A percentile compares a stretch with the other conserved stretches of the same genome.
These are phyloP conservation scores for Plasmodium fragile DNA, from an alignment of 169 alveolate genomes.

Conservation along the genomic window DNA sequence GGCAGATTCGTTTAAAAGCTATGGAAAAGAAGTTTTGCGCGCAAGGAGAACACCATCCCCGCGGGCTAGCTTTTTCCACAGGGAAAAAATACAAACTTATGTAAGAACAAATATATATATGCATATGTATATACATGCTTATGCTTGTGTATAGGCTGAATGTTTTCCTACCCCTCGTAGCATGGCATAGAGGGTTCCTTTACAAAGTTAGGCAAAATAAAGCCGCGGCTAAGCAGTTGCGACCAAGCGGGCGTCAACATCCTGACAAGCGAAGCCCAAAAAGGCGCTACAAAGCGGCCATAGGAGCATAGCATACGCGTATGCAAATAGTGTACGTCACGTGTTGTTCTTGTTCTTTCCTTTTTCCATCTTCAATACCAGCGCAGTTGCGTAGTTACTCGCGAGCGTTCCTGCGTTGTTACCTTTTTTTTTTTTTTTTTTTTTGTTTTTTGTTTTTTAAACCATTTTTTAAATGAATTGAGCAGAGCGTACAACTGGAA, in stretches of 20 bases:
- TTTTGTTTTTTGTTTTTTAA: not conserved
- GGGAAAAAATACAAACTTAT: not conserved
- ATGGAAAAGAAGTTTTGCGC: not conserved
- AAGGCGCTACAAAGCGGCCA: not conserved
- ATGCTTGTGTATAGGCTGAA: not conserved
- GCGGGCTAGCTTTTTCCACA: not conserved
- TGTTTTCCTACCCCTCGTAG: not conserved
- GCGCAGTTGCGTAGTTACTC: not conserved
- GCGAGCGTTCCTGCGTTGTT: not conserved
- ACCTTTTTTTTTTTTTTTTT: not conserved
- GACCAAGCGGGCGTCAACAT: not conserved
- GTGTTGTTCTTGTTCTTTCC: not conserved
- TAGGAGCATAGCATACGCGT: not conserved
- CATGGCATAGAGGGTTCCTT: not conserved
- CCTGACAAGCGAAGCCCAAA: too few relatives aligned
- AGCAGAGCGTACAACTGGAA: not conserved
- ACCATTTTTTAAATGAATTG: not conserved
- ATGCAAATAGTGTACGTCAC: not conserved
- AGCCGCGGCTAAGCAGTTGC: too few relatives aligned
- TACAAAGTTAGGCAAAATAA: not conserved
- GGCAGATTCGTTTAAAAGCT: not conserved
- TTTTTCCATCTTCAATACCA: not conserved
- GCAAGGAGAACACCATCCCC: not conserved
- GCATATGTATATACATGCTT: not conserved
- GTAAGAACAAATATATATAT: not conserved